Conservation (phyloP, 1,284 basidiomycete genomes). For the Neolentinus lepideus region DNA sequence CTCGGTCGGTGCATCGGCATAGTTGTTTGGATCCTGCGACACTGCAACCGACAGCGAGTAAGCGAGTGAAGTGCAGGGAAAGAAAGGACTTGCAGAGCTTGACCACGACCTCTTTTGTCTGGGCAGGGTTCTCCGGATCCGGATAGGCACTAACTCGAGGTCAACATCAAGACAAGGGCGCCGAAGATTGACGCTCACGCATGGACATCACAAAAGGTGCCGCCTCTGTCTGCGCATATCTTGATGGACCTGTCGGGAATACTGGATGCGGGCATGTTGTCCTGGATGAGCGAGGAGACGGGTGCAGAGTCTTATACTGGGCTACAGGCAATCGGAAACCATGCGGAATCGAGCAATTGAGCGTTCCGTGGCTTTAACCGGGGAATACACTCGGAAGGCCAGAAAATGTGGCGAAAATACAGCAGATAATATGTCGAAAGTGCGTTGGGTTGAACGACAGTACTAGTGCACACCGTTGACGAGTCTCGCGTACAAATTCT, state of each 20-base stretch:
- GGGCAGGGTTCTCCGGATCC: slow-evolving; percentile 49
- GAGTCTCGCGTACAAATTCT: no score
- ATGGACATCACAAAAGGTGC: slow-evolving; percentile 80
- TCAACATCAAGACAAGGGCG: slow-evolving; percentile 4
- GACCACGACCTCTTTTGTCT: slow-evolving; percentile 70
- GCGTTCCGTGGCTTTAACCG: not conserved
- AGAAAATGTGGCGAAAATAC: not conserved
- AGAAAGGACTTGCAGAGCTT: slow-evolving; percentile 57
- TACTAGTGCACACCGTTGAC: no score
- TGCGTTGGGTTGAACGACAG: no score
- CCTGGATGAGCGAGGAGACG: not conserved
- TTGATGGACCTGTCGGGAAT: slow-evolving; percentile 55
- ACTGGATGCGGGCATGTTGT: slow-evolving; percentile 4
- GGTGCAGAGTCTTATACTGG: not conserved
- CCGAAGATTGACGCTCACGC: slow-evolving; percentile 37
- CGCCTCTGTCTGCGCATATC: slow-evolving; percentile 57
- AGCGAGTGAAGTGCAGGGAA: not conserved
- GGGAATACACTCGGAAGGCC: not conserved
- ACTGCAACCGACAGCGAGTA: slow-evolving; percentile 35
- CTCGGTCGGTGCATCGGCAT: slow-evolving; percentile 90
- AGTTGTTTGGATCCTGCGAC: slow-evolving; percentile 83
- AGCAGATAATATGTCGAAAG: no score
- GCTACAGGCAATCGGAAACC: not conserved
- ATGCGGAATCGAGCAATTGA: not conserved
- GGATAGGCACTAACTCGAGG: slow-evolving; percentile 53